Conservation (phyloP, 2,329 filamentous ascomycete species). For the Nannizziopsis arthrosporioides region DNA sequence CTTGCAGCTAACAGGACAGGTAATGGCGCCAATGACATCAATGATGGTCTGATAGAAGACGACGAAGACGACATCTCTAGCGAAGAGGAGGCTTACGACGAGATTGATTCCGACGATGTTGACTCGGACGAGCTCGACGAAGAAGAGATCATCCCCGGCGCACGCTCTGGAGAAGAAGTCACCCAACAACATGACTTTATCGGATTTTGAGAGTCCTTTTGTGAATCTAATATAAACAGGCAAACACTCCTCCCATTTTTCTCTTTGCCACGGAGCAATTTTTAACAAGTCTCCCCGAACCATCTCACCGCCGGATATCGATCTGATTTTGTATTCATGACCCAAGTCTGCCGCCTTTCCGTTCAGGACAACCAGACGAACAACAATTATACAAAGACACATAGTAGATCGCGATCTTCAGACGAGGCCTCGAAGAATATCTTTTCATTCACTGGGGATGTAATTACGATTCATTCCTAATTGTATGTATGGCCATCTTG, state of each 20-base stretch:
- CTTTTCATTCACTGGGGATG: too few relatives aligned
- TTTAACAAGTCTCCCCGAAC: too few relatives aligned
- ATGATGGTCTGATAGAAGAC: constrained; percentile 34
- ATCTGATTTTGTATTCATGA: too few relatives aligned
- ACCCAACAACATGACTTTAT: constrained; percentile 45
- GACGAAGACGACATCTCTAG: constrained; percentile 61
- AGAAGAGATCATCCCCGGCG: constrained; percentile 30
- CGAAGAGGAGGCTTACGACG: constrained; percentile 56
- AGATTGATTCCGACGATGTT: constrained; percentile 61
- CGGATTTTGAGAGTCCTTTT: constrained; percentile 28
- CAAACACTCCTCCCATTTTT: neutral
- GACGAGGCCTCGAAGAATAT: too few relatives aligned
- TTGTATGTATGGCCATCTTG: neutral
- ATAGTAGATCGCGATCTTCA: too few relatives aligned
- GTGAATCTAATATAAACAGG: neutral
- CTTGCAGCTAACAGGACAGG: constrained; percentile 37
- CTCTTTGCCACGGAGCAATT: neutral
- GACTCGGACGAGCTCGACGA: constrained; percentile 54
- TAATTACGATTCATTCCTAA: neutral
- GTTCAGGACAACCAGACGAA: too few relatives aligned
- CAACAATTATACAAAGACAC: too few relatives aligned
- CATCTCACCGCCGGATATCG: too few relatives aligned
- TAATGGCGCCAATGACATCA: constrained; percentile 16
- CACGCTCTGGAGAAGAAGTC: constrained; percentile 35
- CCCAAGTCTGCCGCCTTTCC: too few relatives aligned